Base-by-base conservation (phyloP, 208 protist genomes). In the Herpetomonas samuelpessoai region DNA sequence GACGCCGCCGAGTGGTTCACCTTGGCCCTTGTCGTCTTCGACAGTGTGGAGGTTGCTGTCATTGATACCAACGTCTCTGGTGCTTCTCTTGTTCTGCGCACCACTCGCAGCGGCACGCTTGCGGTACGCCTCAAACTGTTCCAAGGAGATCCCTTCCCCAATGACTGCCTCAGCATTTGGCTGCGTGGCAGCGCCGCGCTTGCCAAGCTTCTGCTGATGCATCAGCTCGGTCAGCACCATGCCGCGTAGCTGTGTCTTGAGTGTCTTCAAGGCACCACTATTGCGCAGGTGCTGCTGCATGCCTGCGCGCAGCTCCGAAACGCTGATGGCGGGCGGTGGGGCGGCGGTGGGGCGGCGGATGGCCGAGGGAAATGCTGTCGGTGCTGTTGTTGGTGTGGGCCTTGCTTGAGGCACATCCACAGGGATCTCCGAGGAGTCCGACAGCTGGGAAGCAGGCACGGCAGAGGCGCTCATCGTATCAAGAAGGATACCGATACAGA, bases 221-320 rank as follows among this genome's bases (percentile, higher is more conserved):
- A 95, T 54, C 31, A 95, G 61, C 48, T 91, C 85, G 1, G 77
- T 80, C 12, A 91, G 55, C 57, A 95, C 75, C 46, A 90, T 87
- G 25, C 81, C 80, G 24, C 88, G 84, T 24, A 95, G 76, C 48
- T 95, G 85, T 14, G 85, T 91, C 64, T 95, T 95, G 21, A 95
- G 74, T n/a, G 68, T 57, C n/a, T 77, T 65, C 41, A 95, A 68
- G 2, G 79, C 69, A 22, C 88, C 88, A 62, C 75, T 92, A 18
- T 71, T 66, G 22, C 76, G 65, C 19, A 95, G 75, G 57, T 90
- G 81, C 24, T 91, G 77, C 67, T 92, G 78, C 65, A 95, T 86
- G 0, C 75, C 83, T 0, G 83, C 67, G 31, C 85, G 84, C 26
- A 95, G 71, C 62, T 95, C 88, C 10, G 76, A 68, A 0, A 82